phyloP scores from a whole-genome alignment of 176 grass and related monocot species.

The Oryza meyeriana region DNA sequence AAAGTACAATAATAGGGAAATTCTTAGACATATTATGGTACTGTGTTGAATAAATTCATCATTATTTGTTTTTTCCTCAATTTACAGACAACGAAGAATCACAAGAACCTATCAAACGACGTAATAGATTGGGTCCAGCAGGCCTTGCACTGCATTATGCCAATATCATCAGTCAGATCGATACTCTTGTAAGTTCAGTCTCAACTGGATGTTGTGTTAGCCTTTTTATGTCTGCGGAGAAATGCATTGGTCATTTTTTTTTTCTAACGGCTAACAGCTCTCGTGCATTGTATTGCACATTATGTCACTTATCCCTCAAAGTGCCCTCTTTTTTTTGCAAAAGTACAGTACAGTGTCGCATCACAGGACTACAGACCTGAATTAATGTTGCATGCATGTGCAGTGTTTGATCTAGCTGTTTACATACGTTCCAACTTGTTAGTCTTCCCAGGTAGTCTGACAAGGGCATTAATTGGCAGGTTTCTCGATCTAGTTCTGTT shows the following conservation, averaged over 20 bases:
- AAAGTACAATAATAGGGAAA: neutral
- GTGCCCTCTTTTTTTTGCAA: neutral
- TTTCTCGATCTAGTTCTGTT: constrained; percentile 80
- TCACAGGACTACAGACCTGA: neutral
- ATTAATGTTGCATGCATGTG: constrained; percentile 9
- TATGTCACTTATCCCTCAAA: constrained; percentile 2
- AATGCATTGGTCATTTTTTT: neutral
- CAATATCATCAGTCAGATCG: constrained; percentile 96
- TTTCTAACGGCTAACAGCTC: neutral
- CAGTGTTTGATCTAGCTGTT: constrained; percentile 17
- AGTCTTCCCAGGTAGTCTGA: constrained; percentile 33
- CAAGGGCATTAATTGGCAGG: constrained; percentile 42
- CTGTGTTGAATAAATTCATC: neutral
- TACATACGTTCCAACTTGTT: constrained; percentile 1
- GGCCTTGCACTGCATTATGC: constrained; percentile 98
- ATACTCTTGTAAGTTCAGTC: constrained; percentile 75
- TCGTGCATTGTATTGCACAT: neutral
- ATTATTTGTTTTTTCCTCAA: constrained; percentile 33
- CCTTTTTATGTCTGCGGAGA: constrained; percentile 1
- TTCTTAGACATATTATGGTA: constrained; percentile 17
- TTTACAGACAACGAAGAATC: constrained; percentile 73
- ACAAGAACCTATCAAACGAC: constrained; percentile 41
- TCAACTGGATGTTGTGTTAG: constrained; percentile 1
- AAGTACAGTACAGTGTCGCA: constrained; percentile 23
- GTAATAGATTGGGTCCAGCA: constrained; percentile 86